These are phyloP conservation scores for Aspergillus ellipticus DNA, from an alignment of 495 filamentous ascomycete genomes.

Conservation along the genomic window DNA sequence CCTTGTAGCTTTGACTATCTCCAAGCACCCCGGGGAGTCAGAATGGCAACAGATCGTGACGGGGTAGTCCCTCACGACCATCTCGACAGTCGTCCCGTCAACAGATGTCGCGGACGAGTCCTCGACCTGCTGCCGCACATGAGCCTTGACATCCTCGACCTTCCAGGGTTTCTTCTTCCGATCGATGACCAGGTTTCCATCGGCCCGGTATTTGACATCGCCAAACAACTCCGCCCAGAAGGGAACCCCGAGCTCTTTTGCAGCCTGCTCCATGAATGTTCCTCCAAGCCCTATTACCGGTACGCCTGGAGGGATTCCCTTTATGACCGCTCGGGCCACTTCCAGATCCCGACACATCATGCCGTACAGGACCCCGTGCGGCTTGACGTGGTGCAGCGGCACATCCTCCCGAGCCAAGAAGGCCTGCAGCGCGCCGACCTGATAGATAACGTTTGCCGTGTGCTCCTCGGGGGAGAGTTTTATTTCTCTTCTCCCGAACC, in stretches of 20 bases:
- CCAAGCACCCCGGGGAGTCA: conserved; percentile 48
- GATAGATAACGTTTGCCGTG: conserved; percentile 55
- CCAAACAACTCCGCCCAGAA: conserved; percentile 57
- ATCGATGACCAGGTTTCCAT: conserved; percentile 50
- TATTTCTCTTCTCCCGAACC: conserved; percentile 59
- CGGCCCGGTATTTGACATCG: conserved; percentile 54
- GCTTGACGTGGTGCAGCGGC: conserved; percentile 57
- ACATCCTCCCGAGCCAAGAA: conserved; percentile 54
- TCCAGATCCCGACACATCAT: conserved; percentile 54
- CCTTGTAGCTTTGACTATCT: conserved; percentile 48
- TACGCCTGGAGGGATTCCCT: conserved; percentile 47
- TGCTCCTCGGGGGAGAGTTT: conserved; percentile 52
- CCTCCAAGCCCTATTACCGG: conserved; percentile 56
- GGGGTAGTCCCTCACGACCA: conserved; percentile 45
- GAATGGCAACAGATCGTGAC: conserved; percentile 54
- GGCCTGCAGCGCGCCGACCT: conserved; percentile 55
- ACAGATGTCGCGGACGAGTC: conserved; percentile 41
- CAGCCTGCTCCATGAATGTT: conserved; percentile 49
- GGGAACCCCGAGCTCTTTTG: conserved; percentile 48
- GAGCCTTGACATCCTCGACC: conserved; percentile 39
- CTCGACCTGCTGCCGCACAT: conserved; percentile 44
- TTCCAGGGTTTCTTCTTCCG: conserved; percentile 55
- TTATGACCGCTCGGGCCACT: conserved; percentile 49
- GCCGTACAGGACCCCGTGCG: conserved; percentile 53
- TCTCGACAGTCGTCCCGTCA: conserved; percentile 39